Base-by-base conservation (phyloP, 2,329 filamentous ascomycete genomes). In the Aspergillus tubingensis region DNA sequence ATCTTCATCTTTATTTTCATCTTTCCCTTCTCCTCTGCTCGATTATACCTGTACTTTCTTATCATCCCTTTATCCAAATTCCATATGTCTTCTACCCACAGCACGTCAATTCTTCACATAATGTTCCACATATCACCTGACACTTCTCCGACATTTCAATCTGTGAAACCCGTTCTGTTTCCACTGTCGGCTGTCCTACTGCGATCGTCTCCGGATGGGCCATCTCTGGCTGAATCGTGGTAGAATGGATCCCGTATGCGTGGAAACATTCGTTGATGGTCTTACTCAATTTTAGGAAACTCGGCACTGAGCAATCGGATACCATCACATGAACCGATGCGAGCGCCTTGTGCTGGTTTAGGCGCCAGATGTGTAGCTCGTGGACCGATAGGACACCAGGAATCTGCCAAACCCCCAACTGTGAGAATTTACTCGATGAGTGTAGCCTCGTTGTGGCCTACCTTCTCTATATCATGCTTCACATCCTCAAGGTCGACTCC, bases 351-450 rank as follows among this genome's bases (percentile, higher is more conserved):
- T 81, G 81, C 74, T 93, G 88, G 69, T 89, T 86, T 3, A 92
- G 80, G 2, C 86, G 82, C 89, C 90, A 92, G 62, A 91, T 84
- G 66, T 91, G 89, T 15, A 92, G 79, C 66, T 92, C 88, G 64
- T 91, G 88, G 13, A 92, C 82, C 0, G 86, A 86, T 19, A 85
- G 72, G 17, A 92, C 82, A 0, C 88, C 89, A 0, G 85, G 82
- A 38, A 91, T 86, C 84, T 88, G 41, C 47, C 10, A n/a, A 50
- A 8, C 2, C 11, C 5, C 8, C n/a, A 21, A 50, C 11, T n/a
- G 27, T 19, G n/a, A 19, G 25, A 50, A 50, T 2, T 2, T 50
- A 25, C n/a, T 30, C 8, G 6, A 17, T 50, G n/a, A 17, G 6
- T 10, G 1, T 27, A 17, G 7, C 8, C 4, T 15, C 19, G 5